Conservation (phyloP, 495 filamentous ascomycete species). For the Parathielavia appendiculata region DNA sequence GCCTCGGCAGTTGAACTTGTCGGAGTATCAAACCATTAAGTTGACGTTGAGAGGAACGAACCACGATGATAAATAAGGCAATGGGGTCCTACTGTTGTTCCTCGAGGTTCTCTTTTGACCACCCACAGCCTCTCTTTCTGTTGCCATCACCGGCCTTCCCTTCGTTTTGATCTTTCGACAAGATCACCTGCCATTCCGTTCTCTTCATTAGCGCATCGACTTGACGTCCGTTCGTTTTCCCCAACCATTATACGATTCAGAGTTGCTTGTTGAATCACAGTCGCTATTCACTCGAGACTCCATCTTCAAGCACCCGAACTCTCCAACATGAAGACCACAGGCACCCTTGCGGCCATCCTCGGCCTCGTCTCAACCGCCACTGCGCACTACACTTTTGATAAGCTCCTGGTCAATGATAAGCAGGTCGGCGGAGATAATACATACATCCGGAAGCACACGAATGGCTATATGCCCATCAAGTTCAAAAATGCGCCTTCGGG, state of each 20-base stretch:
- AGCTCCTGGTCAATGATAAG: constrained; percentile 4
- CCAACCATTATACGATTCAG: background rate
- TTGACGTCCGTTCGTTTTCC: constrained; percentile 6
- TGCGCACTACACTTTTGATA: constrained; percentile 5
- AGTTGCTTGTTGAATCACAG: background rate
- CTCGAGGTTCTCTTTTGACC: background rate
- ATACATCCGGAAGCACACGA: constrained; percentile 2
- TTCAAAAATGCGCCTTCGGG: background rate
- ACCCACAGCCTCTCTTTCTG: constrained; percentile 6
- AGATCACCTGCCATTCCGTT: background rate
- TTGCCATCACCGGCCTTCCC: background rate
- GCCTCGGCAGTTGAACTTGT: too few relatives aligned
- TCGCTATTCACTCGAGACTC: background rate
- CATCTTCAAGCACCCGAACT: background rate
- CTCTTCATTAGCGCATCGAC: constrained; percentile 3
- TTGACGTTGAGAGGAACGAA: too few relatives aligned
- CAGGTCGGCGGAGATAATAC: constrained; percentile 6
- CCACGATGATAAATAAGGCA: too few relatives aligned
- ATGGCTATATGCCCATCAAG: constrained; percentile 8
- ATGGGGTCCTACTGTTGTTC: too few relatives aligned
- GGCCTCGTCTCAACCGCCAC: constrained; percentile 3
- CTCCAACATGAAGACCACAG: constrained; percentile 2
- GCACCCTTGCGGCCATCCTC: constrained; percentile 1
- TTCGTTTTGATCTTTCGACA: background rate
- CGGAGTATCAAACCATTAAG: too few relatives aligned